Percentiles rank a stretch among this genome's conserved stretches.
Conservation (phyloP, 2,329 filamentous ascomycete species). For the Proliferodiscus dingleyae region DNA sequence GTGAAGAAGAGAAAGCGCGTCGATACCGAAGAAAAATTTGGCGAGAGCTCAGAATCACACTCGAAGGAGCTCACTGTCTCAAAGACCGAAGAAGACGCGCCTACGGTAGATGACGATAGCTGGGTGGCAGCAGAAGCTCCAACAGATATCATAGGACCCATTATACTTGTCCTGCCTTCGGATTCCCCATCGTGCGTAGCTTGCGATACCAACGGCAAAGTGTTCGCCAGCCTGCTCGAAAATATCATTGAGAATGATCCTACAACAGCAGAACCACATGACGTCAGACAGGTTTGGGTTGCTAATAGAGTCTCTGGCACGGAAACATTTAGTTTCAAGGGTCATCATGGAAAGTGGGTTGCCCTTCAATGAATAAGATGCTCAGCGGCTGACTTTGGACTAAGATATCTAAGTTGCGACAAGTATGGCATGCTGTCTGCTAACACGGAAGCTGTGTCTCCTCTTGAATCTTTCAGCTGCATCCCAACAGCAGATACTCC, state of each 20-base stretch:
- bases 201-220: conserved; percentile 79
- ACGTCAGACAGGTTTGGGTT: conserved; percentile 94
- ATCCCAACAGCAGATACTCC: conserved; percentile 59
- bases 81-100: conserved; percentile 17
- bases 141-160: conserved; percentile 72
- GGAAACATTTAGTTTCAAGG: conserved; percentile 79
- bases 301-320: conserved; percentile 79
- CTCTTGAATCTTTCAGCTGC: conserved; percentile 75
- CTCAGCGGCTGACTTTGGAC: conserved; percentile 2
- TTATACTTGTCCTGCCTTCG: conserved; percentile 77
- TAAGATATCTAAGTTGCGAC: conserved; percentile 79
- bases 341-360: conserved; percentile 74
- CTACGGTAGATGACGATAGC: conserved; percentile 61
- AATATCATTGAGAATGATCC: conserved; percentile 84
- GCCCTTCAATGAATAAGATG: background rate
- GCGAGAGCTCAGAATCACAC: conserved; percentile 26
- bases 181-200: conserved; percentile 70
- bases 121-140: conserved; percentile 83
- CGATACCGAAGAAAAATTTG: conserved; percentile 37
- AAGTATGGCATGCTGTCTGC: conserved; percentile 75
- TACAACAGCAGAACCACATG: conserved; percentile 85
- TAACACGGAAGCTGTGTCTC: conserved; percentile 73
- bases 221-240: conserved; percentile 77
- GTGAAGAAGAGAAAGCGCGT: conserved; percentile 84
- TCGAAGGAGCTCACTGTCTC: conserved; percentile 20